Base-by-base conservation (phyloP, 805 yeast genomes). In the Monosporozyma aquatica region DNA sequence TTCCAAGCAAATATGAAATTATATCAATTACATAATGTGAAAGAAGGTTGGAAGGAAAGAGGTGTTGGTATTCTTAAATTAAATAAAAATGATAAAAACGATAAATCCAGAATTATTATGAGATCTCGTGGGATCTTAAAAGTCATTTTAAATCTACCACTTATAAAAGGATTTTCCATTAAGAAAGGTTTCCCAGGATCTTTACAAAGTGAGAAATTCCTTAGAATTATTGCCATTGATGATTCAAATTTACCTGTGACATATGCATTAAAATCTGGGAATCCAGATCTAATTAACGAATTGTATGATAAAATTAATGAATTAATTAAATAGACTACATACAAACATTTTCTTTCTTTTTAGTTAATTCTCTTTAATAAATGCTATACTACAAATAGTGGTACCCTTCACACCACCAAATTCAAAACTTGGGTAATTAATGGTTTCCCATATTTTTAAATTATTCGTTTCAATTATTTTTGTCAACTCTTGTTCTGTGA, bases 21-120 rank as follows among this genome's bases (percentile, higher is more conserved):
- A 22, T 92, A 89, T 58, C 83, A 84, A 53, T 66, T 89, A 24
- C 66, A 80, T 0, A 73, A 78, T 28, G 69, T 82, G 3, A 59
- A 73, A 7, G 77, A 72, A 14, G 96, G 96, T 2, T 92, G 98
- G 98, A 92, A 86, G 59, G 98, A 92, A 63, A 76, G 92, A 55
- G 98, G 98, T 20, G 71, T 83, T 33, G 98, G 98, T 2, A 72
- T 76, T 4, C 65, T 92, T n/a, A 95, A 86, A 57, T 72, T 92
- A 21, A 90, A 92, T 61, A 61, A 64, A 37, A 55, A 60, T 40
- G 50, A 49, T n/a, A 46, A 49, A 13, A 48, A 53, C 1, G 68
- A 67, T 2, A 73, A 72, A 42, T 70, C 80, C 0, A 75, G 98
- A 52, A 59, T 92, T 9, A 81, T 92, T 5, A 87, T 92, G 96